Base-by-base conservation (phyloP, 371 early-diverging fungal species). In the Haplosporangium sp. region DNA sequence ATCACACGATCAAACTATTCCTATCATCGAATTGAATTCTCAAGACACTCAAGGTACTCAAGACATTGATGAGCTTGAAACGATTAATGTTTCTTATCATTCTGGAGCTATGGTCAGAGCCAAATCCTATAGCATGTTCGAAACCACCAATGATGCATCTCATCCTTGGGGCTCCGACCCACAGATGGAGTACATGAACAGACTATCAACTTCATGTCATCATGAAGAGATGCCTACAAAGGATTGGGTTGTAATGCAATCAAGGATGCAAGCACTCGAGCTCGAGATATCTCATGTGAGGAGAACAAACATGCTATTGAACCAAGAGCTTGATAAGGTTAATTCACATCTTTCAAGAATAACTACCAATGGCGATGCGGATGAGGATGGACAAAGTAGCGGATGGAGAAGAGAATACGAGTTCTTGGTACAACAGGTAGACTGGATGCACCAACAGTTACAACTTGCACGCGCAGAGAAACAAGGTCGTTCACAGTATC, bases 361-460 rank as follows among this genome's bases (percentile, higher is more conserved):
- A 52, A 70, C 69, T 15, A 35, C 62, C 37, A 45, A 47, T 17
- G 61, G 60, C 17, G 47, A 58, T 35, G 69, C 50, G 3, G 52
- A 65, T 15, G 52, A 57, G 15, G 38, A 56, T n/a, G 66, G 57
- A 27, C 53, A 39, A 11, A 57, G 11, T 40, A 39, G 39, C 15
- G 39, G 81, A 5, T 74, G 81, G 74, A 63, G 56, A 40, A 74
- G 61, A 13, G 81, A 74, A 35, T 81, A 81, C 53, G 75, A 81
- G 60, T 81, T 81, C 34, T 53, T 81, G 58, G 81, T 81, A 0
- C 81, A 74, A 17, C 81, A 81, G 38, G 66, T 81, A 19, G 81
- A 81, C 61, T 38, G 71, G 57, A 81, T 81, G 81, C 81, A 81
- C 47, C 75, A 75, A 9, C 81, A 81, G 19, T 57, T 81, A 3